phyloP scores from a whole-genome alignment of 305 asterid species.

The Plantago coronopus region DNA sequence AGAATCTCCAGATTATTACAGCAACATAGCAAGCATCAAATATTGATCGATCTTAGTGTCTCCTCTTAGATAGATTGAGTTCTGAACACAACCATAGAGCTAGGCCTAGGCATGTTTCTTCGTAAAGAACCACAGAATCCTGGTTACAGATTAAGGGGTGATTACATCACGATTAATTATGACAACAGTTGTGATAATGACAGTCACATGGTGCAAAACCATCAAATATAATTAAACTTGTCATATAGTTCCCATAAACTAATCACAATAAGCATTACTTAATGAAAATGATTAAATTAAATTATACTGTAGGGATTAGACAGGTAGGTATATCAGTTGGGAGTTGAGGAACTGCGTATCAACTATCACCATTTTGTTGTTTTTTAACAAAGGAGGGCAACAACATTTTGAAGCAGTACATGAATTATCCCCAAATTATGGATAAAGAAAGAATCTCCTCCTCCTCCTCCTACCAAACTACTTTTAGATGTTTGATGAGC shows the following conservation, averaged over 20 bases:
- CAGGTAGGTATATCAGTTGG: constrained; percentile 14
- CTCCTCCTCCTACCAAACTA: constrained; percentile 34
- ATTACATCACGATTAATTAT: background rate
- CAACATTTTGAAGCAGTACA: background rate
- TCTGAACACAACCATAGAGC: too few species aligned
- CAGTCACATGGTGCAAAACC: constrained; percentile 14
- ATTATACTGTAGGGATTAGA: too few species aligned
- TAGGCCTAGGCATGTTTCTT: too few species aligned
- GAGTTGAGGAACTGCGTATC: constrained; percentile 1
- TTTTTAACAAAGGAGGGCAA: constrained; percentile 14
- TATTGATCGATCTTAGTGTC: too few species aligned
- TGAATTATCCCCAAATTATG: background rate
- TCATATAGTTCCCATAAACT: too few species aligned
- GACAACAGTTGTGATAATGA: background rate
- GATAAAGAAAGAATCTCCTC: constrained; percentile 23
- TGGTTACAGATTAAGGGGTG: too few species aligned
- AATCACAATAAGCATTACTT: too few species aligned
- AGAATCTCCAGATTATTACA: too few species aligned
- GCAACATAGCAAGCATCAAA: too few species aligned
- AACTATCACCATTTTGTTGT: constrained; percentile 30
- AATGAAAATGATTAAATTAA: too few species aligned
- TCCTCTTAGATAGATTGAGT: too few species aligned
- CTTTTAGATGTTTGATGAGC: constrained; percentile 1
- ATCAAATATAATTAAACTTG: background rate
- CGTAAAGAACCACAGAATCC: too few species aligned